Conservation (phyloP, 2,329 filamentous ascomycete species). For the Alternaria longipes region DNA sequence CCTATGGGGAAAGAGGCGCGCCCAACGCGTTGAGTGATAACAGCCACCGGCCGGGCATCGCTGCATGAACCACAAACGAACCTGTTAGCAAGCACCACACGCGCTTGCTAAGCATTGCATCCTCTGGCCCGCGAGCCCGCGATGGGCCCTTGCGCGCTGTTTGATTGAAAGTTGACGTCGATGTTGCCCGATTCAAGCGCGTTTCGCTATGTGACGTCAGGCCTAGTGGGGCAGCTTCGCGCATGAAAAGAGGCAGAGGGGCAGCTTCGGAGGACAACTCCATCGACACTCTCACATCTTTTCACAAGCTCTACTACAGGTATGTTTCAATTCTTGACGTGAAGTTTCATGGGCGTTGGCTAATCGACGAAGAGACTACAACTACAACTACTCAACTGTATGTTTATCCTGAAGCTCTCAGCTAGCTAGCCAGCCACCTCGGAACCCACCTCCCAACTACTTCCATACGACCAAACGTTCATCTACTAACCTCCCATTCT, state of each 20-base stretch:
- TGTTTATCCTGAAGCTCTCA: neutral
- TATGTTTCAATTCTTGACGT: neutral
- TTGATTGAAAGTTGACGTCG: constrained; percentile 38
- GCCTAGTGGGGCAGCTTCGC: constrained; percentile 30
- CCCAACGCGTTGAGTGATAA: constrained; percentile 7
- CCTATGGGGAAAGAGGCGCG: neutral
- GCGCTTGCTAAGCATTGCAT: constrained; percentile 16
- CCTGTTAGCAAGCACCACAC: constrained; percentile 8
- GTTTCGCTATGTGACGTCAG: constrained; percentile 34
- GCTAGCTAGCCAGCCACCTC: neutral
- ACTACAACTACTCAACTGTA: neutral
- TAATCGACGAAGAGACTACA: neutral
- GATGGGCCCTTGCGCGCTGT: constrained; percentile 9
- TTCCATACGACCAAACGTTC: neutral
- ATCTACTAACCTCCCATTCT: constrained; percentile 2
- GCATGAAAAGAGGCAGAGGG: constrained; percentile 18
- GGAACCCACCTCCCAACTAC: neutral
- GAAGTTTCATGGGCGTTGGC: neutral
- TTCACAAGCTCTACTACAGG: constrained; percentile 5
- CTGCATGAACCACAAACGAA: constrained; percentile 2
- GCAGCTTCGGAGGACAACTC: constrained; percentile 5
- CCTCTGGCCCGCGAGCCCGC: constrained; percentile 8
- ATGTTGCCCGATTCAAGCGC: constrained; percentile 29
- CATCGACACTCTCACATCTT: neutral
- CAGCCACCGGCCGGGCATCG: constrained; percentile 17